Conservation (phyloP, 2,329 filamentous ascomycete genomes). For the Colletotrichum filicis region DNA sequence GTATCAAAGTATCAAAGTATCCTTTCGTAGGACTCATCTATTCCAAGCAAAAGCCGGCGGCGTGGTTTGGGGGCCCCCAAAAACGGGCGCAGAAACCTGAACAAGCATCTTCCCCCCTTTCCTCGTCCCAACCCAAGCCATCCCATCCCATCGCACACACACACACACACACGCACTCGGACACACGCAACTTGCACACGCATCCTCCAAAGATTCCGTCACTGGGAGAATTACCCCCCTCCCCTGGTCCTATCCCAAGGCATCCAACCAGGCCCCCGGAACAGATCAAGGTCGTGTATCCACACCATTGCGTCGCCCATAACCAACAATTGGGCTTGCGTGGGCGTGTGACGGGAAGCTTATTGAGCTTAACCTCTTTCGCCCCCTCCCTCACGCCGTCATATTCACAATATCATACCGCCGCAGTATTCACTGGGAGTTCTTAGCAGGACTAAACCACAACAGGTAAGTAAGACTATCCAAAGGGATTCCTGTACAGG, state of each 20-base stretch:
- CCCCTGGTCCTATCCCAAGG: background rate
- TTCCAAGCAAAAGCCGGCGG: background rate
- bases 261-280: background rate
- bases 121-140: background rate
- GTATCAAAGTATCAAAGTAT: no score
- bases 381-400: background rate
- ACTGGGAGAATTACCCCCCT: no score
- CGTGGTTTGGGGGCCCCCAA: background rate
- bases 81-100: conserved; percentile 20
- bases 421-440: no score
- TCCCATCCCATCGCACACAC: background rate
- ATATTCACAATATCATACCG: background rate
- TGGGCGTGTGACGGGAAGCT: background rate
- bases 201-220: background rate
- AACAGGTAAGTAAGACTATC: background rate
- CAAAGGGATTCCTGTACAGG: background rate
- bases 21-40: background rate
- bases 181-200: background rate
- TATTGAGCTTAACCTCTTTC: background rate
- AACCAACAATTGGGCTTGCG: background rate
- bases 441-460: background rate
- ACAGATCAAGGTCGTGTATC: background rate
- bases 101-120: conserved; percentile 13
- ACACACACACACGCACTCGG: background rate
- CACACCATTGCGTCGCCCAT: background rate